These are phyloP conservation scores for Septoria linicola DNA, from an alignment of 2,329 filamentous ascomycete genomes.

Conservation along the genomic window DNA sequence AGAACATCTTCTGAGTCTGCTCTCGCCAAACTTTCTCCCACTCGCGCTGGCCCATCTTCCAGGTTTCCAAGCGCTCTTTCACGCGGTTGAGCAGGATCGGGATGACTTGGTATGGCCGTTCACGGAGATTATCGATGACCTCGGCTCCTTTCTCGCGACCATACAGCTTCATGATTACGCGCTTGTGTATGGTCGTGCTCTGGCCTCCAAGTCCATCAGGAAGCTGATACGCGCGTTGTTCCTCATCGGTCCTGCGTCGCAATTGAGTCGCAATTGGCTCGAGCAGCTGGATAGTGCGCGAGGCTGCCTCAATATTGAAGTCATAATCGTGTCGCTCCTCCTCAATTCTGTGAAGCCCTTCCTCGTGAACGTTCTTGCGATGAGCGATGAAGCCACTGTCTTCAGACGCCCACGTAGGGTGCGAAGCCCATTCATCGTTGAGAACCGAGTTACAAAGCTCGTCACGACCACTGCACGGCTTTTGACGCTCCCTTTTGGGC, in stretches of 20 bases:
- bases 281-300: conserved; percentile 91
- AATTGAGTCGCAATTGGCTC: conserved; percentile 93
- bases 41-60: conserved; percentile 93
- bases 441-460: conserved; percentile 90
- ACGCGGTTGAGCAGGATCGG: conserved; percentile 84
- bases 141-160: conserved; percentile 77
- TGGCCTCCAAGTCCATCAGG: conserved; percentile 83
- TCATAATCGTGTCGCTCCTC: conserved; percentile 98
- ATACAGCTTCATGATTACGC: conserved; percentile 96
- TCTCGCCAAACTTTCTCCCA: conserved; percentile 99
- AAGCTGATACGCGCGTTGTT: conserved; percentile 74
- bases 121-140: conserved; percentile 84
- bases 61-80: conserved; percentile 96
- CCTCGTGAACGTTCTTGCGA: conserved; percentile 92
- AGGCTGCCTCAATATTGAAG: conserved; percentile 93
- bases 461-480: conserved; percentile 89
- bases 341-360: conserved; percentile 91
- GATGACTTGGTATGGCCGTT: conserved; percentile 78
- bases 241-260: conserved; percentile 64
- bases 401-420: conserved; percentile 97
- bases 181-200: conserved; percentile 94
- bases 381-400: conserved; percentile 97
- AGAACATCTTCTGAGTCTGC: conserved; percentile 91
- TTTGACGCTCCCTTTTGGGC: conserved; percentile 84
- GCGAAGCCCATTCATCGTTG: conserved; percentile 97